Percentiles rank a stretch among this genome's conserved stretches.
These are phyloP conservation scores for Phoma sp. DNA, from an alignment of 2,329 filamentous ascomycete species.

Conservation along the genomic window DNA sequence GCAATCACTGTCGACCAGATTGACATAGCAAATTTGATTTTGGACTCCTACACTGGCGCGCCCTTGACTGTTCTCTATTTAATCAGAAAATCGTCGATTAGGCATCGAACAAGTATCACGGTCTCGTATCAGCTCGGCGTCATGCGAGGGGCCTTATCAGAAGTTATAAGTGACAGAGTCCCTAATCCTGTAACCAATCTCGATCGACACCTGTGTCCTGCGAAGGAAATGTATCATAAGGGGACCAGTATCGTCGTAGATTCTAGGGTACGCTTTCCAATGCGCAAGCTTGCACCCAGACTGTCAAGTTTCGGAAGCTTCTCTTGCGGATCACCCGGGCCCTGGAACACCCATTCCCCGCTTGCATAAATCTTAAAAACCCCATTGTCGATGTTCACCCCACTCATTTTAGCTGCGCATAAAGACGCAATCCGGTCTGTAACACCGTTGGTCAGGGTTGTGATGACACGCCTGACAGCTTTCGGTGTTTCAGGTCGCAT, in stretches of 20 bases:
- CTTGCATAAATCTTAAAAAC: conserved; percentile 8
- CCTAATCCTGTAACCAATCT: no score
- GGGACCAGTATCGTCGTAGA: not conserved
- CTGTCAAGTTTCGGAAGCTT: conserved; percentile 8
- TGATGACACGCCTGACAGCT: conserved; percentile 1
- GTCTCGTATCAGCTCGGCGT: no score
- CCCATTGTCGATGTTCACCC: not conserved
- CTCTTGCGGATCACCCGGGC: conserved; percentile 1
- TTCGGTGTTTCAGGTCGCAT: conserved; percentile 8
- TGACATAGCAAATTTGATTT: no score
- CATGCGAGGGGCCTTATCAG: no score
- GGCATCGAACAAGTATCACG: no score
- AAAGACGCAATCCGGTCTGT: conserved; percentile 22
- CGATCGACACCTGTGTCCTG: not conserved
- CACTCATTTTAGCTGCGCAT: conserved; percentile 15
- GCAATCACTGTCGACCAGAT: no score
- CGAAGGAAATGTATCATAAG: not conserved
- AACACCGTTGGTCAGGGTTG: conserved; percentile 3
- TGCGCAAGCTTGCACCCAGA: not conserved
- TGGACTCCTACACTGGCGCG: no score
- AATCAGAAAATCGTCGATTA: no score
- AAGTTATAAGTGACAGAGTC: no score
- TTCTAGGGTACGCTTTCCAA: not conserved
- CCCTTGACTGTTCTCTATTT: no score
- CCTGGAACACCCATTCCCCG: not conserved